These are phyloP conservation scores for Aureobasidium melanogenum DNA, from an alignment of 2,329 filamentous ascomycete species.

Conservation along the genomic window DNA sequence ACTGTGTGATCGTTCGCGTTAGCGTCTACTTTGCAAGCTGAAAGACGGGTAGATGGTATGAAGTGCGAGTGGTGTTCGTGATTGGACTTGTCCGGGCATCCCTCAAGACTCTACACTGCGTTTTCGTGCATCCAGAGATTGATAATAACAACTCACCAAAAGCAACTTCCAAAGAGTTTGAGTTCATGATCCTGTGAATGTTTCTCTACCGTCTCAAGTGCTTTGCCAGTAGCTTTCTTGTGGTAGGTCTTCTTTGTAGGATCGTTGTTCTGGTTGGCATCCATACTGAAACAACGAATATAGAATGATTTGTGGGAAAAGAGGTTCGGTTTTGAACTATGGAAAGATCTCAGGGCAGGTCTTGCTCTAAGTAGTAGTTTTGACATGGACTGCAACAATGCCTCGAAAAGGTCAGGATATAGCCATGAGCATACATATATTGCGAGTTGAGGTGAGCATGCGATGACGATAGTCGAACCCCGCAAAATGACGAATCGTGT, in stretches of 20 bases:
- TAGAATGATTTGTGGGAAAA: not conserved
- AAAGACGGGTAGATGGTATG: not conserved
- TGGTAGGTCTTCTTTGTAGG: slow-evolving; percentile 54
- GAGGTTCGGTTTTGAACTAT: not conserved
- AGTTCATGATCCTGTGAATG: slow-evolving; percentile 62
- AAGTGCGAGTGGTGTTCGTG: not conserved
- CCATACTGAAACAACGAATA: slow-evolving; percentile 18
- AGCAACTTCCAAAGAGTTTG: slow-evolving; percentile 74
- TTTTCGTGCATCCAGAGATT: not conserved
- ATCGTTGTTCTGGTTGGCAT: slow-evolving; percentile 41
- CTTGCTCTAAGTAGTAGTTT: not conserved
- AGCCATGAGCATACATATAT: not conserved
- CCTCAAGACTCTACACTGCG: not conserved
- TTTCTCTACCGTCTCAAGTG: slow-evolving; percentile 58
- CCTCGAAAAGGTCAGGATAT: not conserved
- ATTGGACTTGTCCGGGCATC: not conserved
- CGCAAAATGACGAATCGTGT: slow-evolving; percentile 4
- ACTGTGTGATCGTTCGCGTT: slow-evolving; percentile 31
- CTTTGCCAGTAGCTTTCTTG: slow-evolving; percentile 63
- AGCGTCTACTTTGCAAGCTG: not conserved
- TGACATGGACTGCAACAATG: not conserved
- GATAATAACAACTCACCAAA: slow-evolving; percentile 50
- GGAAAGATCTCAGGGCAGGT: not conserved
- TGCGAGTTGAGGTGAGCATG: not conserved
- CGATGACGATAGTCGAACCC: not conserved